Evolutionary conservation across 345 rosid species (phyloP).

Genomic region (Cardamine resedifolia): DNA sequence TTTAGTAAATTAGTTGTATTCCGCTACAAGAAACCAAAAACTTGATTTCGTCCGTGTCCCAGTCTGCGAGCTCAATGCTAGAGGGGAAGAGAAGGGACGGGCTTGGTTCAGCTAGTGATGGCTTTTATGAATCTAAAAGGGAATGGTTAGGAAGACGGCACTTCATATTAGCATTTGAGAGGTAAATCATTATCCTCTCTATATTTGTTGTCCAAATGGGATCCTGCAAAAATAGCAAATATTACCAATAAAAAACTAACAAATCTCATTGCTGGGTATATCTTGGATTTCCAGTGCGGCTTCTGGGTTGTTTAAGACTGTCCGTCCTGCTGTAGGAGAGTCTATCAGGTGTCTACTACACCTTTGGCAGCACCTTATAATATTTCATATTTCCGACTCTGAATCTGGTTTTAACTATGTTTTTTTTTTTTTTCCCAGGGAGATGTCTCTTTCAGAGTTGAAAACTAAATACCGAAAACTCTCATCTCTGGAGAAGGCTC

Average conservation of each 20-base stretch:
- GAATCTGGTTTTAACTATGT: slow-evolving; percentile 12
- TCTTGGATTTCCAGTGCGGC: slow-evolving; percentile 56
- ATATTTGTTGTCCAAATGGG: neutral
- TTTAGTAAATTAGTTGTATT: slow-evolving; percentile 15
- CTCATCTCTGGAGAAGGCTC: slow-evolving; percentile 73
- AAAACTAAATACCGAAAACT: slow-evolving; percentile 80
- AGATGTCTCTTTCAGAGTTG: slow-evolving; percentile 77
- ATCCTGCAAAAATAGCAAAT: neutral
- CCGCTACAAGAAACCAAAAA: neutral
- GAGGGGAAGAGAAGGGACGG: slow-evolving; percentile 81
- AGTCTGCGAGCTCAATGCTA: slow-evolving; percentile 80
- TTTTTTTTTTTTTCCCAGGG: slow-evolving; percentile 47
- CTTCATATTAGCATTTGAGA: slow-evolving; percentile 86
- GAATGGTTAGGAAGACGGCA: slow-evolving; percentile 97
- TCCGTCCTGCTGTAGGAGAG: slow-evolving; percentile 95
- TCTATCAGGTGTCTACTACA: slow-evolving; percentile 63
- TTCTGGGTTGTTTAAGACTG: slow-evolving; percentile 80
- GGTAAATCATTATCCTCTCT: slow-evolving; percentile 46
- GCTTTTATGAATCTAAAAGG: slow-evolving; percentile 95
- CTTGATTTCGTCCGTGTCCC: slow-evolving; percentile 31
- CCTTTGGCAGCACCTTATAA: slow-evolving; percentile 2
- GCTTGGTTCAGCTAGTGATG: slow-evolving; percentile 75
- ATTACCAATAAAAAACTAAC: neutral
- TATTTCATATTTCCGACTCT: slow-evolving; percentile 9
- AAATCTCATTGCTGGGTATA: slow-evolving; percentile 22